These are phyloP conservation scores for Amanita inopinata DNA, from an alignment of 768 basidiomycete genomes.

Conservation along the genomic window DNA sequence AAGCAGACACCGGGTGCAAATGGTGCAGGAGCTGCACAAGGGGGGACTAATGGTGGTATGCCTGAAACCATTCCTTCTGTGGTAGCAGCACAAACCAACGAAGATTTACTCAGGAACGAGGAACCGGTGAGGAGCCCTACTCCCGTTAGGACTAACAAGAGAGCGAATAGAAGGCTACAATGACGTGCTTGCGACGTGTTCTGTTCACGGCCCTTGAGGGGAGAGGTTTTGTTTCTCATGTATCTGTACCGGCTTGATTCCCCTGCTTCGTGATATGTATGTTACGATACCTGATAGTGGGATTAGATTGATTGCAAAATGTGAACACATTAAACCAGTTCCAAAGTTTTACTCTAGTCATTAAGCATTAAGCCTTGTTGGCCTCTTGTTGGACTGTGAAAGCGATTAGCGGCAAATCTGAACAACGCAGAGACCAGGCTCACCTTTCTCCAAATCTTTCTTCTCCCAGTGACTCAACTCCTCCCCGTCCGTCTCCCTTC, in stretches of 20 bases:
- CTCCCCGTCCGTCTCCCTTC: slow-evolving; percentile 14
- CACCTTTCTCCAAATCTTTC: slow-evolving; percentile 30
- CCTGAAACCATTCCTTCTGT: neutral
- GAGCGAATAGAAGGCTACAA: too few relatives aligned
- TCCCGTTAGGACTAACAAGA: too few relatives aligned
- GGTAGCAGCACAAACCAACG: neutral
- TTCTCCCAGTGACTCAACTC: slow-evolving; percentile 28
- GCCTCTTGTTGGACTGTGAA: slow-evolving; percentile 9
- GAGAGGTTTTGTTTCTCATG: too few relatives aligned
- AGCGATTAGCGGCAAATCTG: neutral
- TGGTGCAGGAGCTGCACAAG: neutral
- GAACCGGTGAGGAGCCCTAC: too few relatives aligned
- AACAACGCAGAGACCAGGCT: neutral
- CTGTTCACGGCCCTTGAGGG: too few relatives aligned
- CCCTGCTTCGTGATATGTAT: too few relatives aligned
- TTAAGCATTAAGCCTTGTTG: slow-evolving; percentile 1
- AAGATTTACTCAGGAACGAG: too few relatives aligned
- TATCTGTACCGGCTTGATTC: too few relatives aligned
- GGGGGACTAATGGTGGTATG: neutral
- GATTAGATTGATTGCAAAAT: too few relatives aligned
- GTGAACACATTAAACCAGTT: neutral
- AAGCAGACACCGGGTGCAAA: neutral
- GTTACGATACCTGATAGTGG: too few relatives aligned
- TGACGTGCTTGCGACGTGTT: too few relatives aligned
- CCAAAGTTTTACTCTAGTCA: too few relatives aligned